A percentile compares a stretch with the other conserved stretches of the same genome.
Evolutionary conservation across 108 stramenopile species (phyloP).

Genomic region (Ochromonas danica): DNA sequence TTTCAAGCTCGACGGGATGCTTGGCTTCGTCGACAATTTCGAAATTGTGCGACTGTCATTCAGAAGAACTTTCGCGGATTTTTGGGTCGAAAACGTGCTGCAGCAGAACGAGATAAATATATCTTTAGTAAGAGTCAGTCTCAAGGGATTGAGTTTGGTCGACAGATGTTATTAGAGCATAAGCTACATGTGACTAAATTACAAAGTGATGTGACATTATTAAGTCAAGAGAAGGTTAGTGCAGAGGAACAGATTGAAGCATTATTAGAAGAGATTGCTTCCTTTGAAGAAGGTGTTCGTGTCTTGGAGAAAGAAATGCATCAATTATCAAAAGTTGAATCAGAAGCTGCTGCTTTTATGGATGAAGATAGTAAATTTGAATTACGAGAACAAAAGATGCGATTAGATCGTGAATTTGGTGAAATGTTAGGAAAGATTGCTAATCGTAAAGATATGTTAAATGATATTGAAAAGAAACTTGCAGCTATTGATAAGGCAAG

Average conservation of each 20-base stretch:
- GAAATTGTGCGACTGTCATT: constrained; percentile 58
- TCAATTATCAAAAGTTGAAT: constrained; percentile 66
- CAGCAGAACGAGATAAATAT: constrained; percentile 72
- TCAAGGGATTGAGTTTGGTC: constrained; percentile 77
- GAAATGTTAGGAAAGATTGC: constrained; percentile 73
- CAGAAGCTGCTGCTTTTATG: constrained; percentile 61
- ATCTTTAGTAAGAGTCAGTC: constrained; percentile 73
- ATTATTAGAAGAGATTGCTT: constrained; percentile 66
- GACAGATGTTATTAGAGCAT: constrained; percentile 83
- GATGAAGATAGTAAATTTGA: constrained; percentile 59
- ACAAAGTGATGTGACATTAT: constrained; percentile 71
- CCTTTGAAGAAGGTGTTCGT: constrained; percentile 71
- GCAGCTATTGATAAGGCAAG: constrained; percentile 63
- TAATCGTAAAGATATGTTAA: constrained; percentile 70
- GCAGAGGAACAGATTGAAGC: constrained; percentile 73
- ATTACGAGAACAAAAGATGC: constrained; percentile 72
- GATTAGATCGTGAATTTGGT: constrained; percentile 76
- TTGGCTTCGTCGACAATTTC: constrained; percentile 45
- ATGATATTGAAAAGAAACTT: constrained; percentile 62
- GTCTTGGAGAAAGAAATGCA: constrained; percentile 77
- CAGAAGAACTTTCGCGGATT: constrained; percentile 69
- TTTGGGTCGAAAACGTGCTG: constrained; percentile 65
- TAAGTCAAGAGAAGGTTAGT: constrained; percentile 73
- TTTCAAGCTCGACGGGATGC: constrained; percentile 49
- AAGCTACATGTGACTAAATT: constrained; percentile 80